Base-by-base conservation (phyloP, 495 filamentous ascomycete genomes). In the Daldinia grandis region DNA sequence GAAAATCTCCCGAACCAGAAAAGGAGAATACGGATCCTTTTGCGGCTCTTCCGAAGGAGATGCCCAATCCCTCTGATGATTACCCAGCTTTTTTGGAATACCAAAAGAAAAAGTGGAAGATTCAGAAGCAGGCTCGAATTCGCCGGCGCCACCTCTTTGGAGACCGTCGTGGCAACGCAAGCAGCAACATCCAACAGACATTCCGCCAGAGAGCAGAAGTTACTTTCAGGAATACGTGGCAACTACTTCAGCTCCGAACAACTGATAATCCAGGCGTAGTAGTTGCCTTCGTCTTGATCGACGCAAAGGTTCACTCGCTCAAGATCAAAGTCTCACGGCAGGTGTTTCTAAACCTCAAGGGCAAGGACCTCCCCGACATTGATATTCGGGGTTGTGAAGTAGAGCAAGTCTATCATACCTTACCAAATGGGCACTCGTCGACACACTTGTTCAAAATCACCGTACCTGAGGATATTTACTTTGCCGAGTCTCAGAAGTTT, bases 41-140 rank as follows among this genome's bases (percentile, higher is more conserved):
- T 75, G 91, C 94, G 24, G 89, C 85, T 62, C 86, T 99, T 4
- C 95, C 95, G 0, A 86, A 91, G 35, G 86, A 85, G 56, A 98
- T 98, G 92, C 96, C 95, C 19, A 86, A 84, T 8, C 93, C 94
- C 25, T 89, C 88, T 0, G 90, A 95, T 44, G 93, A 99, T 79
- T 99, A 99, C 65, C 80, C 86, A 24, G 93, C 88, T 0, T 99
- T 97, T 82, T 80, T 99, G 51, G 86, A 91, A 76, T 99, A 99
- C 74, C 95, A 99, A 76, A 99, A 99, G 79, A 88, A 93, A 80
- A 99, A 99, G 78, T 99, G 95, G 95, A 97, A 93, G 80, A 92
- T 99, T 28, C 95, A 99, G 77, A 96, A 93, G 74, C 92, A 97
- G 78, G 94, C 95, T 42, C 87, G 95, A 42, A 86, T 90, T 72